Percentiles rank a stretch among this genome's conserved stretches.
Conservation (phyloP, 805 yeast genomes). For the Hanseniaspora lachancei region DNA sequence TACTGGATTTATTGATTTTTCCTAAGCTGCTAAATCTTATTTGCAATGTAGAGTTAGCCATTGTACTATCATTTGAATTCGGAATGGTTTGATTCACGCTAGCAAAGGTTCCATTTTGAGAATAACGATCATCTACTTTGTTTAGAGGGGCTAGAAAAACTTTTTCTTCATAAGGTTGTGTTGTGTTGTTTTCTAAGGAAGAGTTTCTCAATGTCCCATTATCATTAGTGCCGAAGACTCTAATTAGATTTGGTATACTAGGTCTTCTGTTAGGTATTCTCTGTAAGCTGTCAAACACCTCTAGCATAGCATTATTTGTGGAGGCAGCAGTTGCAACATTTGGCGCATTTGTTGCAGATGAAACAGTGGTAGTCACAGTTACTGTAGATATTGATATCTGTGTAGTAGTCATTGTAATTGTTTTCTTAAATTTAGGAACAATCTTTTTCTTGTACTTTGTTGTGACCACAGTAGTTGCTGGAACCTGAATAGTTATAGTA, state of each 20-base stretch:
- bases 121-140: background rate
- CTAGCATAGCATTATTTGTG: background rate
- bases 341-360: conserved; percentile 16
- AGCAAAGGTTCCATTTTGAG: background rate
- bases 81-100: background rate
- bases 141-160: background rate
- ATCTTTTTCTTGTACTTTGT: conserved; percentile 16
- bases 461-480: conserved; percentile 15
- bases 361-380: conserved; percentile 15
- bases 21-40: background rate
- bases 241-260: background rate
- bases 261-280: background rate
- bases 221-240: background rate
- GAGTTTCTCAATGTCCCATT: background rate
- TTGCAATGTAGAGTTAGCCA: background rate
- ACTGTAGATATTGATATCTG: conserved; percentile 14
- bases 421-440: conserved; percentile 23
- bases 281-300: background rate
- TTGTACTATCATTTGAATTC: background rate
- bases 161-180: background rate
- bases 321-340: background rate
- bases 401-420: conserved; percentile 17
- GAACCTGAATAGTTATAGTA: conserved; percentile 15
- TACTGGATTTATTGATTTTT: background rate
- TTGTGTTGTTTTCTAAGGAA: background rate